Percentiles rank a stretch among this genome's conserved stretches.
Conservation (phyloP, 179 eudicot genomes). For the Actinidia chinensis region DNA sequence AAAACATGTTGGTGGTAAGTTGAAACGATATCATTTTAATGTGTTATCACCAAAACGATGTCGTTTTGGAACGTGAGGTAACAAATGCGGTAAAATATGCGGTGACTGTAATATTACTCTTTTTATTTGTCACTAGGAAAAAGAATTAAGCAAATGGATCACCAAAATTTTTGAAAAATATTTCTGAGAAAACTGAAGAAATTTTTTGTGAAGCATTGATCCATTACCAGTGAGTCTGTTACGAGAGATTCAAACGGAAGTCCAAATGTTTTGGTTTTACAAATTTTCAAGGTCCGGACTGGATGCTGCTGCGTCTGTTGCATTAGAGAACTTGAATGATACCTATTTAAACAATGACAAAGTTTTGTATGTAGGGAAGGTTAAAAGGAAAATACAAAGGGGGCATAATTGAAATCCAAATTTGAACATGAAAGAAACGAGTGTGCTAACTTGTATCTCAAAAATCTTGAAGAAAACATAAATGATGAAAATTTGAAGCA, state of each 20-base stretch:
- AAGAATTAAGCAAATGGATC: constrained; percentile 32
- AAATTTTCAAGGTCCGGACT: constrained; percentile 45
- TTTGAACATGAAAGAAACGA: constrained; percentile 46
- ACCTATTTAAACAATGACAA: constrained; percentile 37
- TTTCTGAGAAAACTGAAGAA: constrained; percentile 42
- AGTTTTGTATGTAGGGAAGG: constrained; percentile 59
- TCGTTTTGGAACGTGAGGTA: too few species aligned
- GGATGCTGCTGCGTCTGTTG: constrained; percentile 39
- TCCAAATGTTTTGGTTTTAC: constrained; percentile 64
- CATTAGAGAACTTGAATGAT: constrained; percentile 53
- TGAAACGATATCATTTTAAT: too few species aligned
- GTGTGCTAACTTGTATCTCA: constrained; percentile 55
- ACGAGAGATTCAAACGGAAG: constrained; percentile 53
- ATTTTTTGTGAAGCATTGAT: constrained; percentile 42
- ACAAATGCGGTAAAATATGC: too few species aligned
- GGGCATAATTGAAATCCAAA: constrained; percentile 46
- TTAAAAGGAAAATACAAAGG: constrained; percentile 55
- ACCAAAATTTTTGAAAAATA: constrained; percentile 38
- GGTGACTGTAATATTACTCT: background rate
- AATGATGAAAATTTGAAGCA: constrained; percentile 54
- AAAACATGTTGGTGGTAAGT: too few species aligned
- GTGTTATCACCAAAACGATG: too few species aligned
- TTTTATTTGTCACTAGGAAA: constrained; percentile 46
- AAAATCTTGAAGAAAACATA: constrained; percentile 55
- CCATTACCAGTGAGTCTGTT: constrained; percentile 54